Evolutionary conservation across 768 basidiomycete genomes (phyloP), one percentile per base, ranked within the genome.

Genomic region (Scleroderma citrinum): DNA sequence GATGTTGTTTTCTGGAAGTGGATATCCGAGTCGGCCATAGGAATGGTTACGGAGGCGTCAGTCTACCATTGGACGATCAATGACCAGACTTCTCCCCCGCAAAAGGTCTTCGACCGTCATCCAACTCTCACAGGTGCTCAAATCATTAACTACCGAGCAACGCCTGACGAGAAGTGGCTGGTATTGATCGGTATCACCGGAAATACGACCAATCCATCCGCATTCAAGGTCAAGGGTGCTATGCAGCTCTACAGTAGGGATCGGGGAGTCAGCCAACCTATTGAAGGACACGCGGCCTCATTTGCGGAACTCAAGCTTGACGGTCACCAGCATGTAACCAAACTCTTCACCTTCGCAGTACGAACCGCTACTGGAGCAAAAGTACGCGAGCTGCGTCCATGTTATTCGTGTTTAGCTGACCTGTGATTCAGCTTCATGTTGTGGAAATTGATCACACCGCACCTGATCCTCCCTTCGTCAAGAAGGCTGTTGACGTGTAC

Each of bases 1-100:
- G 95, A 99, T 63, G 77, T 96, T 46, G 84, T 92, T 21, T 99
- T 96, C 71, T 99, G 96, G 96, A 97, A 96, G 66, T 99, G 96
- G 96, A 83, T 97, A 34, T 87, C 85, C 41, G 86, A 92, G 53
- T 81, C 83, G 16, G 87, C 87, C 24, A 85, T 99, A 53, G 96
- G 96, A 60, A 80, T 98, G 72, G 96, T 97, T 60, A 97, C 95
- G 24, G 94, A 97, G 51, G 77, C 87, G 1, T 78, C 92, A 5
- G 95, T 98, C 26, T 90, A 79, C 66, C 94, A 98, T 68, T 96
- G 94, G 93, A 76, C 85, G 50, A 83, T 86, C 56, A 59, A 71
- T 35, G 87, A 92, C 69, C 70, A 76, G 55, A 86, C 83, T 3
- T 85, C 89, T 1, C 69, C 86, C 3, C 89, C 87, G 3, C 85